Percentiles rank a stretch among this genome's conserved stretches.
These are phyloP conservation scores for Butyriboletus appendiculatus DNA, from an alignment of 1,284 basidiomycete species.

Conservation along the genomic window DNA sequence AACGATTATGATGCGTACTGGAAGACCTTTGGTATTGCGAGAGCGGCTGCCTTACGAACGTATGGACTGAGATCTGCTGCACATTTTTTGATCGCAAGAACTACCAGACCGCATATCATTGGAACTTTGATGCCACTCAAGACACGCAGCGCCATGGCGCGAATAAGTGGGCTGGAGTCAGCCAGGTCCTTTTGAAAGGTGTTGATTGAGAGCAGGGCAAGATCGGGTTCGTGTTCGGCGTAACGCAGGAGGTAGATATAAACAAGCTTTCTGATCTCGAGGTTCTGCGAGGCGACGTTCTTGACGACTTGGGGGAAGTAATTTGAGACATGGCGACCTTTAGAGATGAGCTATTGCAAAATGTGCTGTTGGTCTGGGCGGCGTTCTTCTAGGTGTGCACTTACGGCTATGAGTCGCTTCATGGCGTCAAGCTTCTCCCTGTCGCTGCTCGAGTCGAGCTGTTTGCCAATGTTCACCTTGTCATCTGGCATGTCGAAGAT, in stretches of 20 bases:
- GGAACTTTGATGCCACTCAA: conserved; percentile 89
- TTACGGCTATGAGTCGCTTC: conserved; percentile 89
- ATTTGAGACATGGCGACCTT: conserved; percentile 87
- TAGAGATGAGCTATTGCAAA: conserved; percentile 79
- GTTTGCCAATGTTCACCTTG: conserved; percentile 75
- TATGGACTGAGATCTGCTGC: conserved; percentile 91
- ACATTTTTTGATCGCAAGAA: conserved; percentile 89
- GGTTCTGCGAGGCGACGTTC: conserved; percentile 86
- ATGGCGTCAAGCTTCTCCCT: conserved; percentile 91
- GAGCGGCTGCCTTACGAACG: conserved; percentile 89
- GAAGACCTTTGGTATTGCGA: conserved; percentile 87
- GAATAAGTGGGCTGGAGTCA: conserved; percentile 89
- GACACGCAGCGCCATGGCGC: conserved; percentile 93
- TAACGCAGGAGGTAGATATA: conserved; percentile 97
- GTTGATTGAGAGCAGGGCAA: conserved; percentile 96
- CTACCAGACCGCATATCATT: conserved; percentile 85
- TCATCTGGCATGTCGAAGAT: conserved; percentile 72
- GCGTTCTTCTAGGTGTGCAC: conserved; percentile 31
- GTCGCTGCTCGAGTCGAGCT: conserved; percentile 86
- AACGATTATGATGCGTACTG: conserved; percentile 51
- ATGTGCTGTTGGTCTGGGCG: conserved; percentile 10
- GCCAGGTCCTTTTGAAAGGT: conserved; percentile 97
- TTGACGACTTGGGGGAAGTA: conserved; percentile 96
- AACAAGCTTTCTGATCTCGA: conserved; percentile 95
- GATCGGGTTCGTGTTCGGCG: conserved; percentile 90